These are phyloP conservation scores for Stephanodiscus triporus DNA, from an alignment of 108 stramenopile genomes.

Conservation along the genomic window DNA sequence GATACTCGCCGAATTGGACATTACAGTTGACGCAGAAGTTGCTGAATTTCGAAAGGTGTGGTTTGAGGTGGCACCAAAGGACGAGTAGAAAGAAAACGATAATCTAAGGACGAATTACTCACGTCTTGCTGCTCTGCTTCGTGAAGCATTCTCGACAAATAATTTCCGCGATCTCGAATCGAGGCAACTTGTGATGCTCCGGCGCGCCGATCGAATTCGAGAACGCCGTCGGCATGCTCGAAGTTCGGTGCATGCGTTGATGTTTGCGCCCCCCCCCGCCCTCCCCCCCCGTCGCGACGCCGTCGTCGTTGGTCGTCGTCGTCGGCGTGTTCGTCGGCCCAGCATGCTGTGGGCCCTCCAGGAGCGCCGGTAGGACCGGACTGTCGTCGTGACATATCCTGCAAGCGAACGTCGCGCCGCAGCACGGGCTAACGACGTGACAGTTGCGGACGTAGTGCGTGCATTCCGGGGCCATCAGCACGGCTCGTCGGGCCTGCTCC, in stretches of 20 bases:
- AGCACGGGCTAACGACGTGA: slow-evolving; percentile 83
- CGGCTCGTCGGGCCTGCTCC: slow-evolving; percentile 28
- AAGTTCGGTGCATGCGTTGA: slow-evolving; percentile 34
- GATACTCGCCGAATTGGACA: slow-evolving; percentile 83
- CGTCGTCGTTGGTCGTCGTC: not conserved
- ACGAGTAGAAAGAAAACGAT: slow-evolving; percentile 9
- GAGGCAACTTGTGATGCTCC: slow-evolving; percentile 78
- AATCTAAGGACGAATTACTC: slow-evolving; percentile 16
- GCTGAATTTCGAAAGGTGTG: slow-evolving; percentile 19
- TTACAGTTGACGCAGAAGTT: slow-evolving; percentile 85
- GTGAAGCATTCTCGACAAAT: slow-evolving; percentile 83
- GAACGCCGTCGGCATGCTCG: slow-evolving; percentile 45
- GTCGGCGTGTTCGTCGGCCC: not conserved
- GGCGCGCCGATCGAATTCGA: slow-evolving; percentile 44
- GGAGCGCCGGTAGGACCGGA: slow-evolving; percentile 48
- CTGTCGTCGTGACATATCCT: slow-evolving; percentile 90
- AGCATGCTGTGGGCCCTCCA: slow-evolving; percentile 7
- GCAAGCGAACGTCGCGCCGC: slow-evolving; percentile 77
- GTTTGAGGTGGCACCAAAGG: not conserved
- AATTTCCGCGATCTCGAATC: slow-evolving; percentile 76
- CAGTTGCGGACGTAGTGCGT: slow-evolving; percentile 85
- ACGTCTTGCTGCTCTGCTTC: slow-evolving; percentile 57
- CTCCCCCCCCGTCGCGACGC: not conserved
- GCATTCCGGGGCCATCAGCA: slow-evolving; percentile 53
- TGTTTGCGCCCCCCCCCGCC: slow-evolving; percentile 22